A percentile compares a stretch with the other conserved stretches of the same genome.
Evolutionary conservation across 441 rosid species (phyloP).

Genomic region (Adansonia grandidieri): DNA sequence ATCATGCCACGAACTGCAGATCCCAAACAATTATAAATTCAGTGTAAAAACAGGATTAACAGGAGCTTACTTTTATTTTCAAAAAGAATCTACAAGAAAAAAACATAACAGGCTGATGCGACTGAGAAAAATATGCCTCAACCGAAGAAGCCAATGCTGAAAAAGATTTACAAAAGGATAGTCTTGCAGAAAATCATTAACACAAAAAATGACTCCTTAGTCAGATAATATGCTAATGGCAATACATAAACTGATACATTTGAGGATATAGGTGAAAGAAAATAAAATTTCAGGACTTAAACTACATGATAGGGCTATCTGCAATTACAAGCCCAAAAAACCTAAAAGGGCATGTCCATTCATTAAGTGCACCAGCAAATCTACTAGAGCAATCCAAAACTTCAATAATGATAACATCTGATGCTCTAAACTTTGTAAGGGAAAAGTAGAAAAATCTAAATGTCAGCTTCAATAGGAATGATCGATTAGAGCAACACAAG

Average conservation of each 20-base stretch:
- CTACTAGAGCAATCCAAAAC: neutral
- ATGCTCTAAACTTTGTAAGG: neutral
- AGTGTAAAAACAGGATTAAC: neutral
- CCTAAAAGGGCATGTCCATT: neutral
- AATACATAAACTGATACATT: slow-evolving; percentile 4
- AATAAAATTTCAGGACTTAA: neutral
- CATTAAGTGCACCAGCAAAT: neutral
- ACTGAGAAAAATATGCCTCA: slow-evolving; percentile 11
- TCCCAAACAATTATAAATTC: slow-evolving; percentile 27
- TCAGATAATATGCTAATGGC: neutral
- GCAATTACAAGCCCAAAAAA: neutral
- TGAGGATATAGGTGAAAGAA: neutral
- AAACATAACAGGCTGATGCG: neutral
- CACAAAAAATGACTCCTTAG: neutral
- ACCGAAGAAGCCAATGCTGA: slow-evolving; percentile 3
- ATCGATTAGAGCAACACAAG: neutral
- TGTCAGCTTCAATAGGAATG: neutral
- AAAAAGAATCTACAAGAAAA: neutral
- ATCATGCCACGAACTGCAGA: slow-evolving; percentile 99
- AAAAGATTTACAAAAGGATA: neutral
- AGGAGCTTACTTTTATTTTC: neutral
- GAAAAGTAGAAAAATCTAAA: neutral
- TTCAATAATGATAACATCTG: neutral
- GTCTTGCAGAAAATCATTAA: no score
- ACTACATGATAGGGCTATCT: neutral